Evolutionary conservation across 495 filamentous ascomycete genomes (phyloP), one percentile per base, ranked within the genome.

Genomic region (Parathielavia appendiculata): DNA sequence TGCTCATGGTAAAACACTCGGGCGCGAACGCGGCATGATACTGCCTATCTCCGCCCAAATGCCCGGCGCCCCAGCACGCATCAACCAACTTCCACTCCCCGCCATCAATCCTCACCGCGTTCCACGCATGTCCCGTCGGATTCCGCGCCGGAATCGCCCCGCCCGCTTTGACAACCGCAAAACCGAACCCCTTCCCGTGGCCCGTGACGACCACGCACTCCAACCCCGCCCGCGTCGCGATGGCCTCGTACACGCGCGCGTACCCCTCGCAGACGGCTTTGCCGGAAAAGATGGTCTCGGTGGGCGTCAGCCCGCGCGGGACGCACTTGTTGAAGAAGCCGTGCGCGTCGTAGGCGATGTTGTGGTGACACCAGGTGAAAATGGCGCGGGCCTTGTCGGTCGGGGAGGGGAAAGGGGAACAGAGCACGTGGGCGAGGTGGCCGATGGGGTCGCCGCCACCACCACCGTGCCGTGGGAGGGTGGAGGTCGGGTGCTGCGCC

Each of bases 321-420:
- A 95, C 76, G 54, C 71, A 81, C 44, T 84, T 78, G 57, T 79
- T 81, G 69, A 92, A 91, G 76, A 96, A 93, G 43, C 82, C 78
- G 38, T 83, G 73, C 6, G 81, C 78, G 69, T 98, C 88, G 72
- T 98, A 98, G 46, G 76, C 75, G 58, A 98, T 83, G 65, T 97
- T 97, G 71, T 98, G 86, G 71, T 97, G 93, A 47, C 90, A 80
- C 93, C 92, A 98, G 9, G 90, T 89, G 70, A 98, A 98, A 57
- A 98, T 87, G 10, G 80, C 87, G 16, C 93, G 82, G 12, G 93
- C 92, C 72, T 95, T 96, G 69, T 97, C 93, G 3, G 92, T 96
- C 0, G 71, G 62, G 2, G 88, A 93, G 7, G 83, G 71, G 68
- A 97, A 97, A 2, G 90, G 90, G 9, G 77, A 70, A 49, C 89